Evolutionary conservation across 2,329 filamentous ascomycete genomes (phyloP).

Genomic region (Trichophyton rubrum): DNA sequence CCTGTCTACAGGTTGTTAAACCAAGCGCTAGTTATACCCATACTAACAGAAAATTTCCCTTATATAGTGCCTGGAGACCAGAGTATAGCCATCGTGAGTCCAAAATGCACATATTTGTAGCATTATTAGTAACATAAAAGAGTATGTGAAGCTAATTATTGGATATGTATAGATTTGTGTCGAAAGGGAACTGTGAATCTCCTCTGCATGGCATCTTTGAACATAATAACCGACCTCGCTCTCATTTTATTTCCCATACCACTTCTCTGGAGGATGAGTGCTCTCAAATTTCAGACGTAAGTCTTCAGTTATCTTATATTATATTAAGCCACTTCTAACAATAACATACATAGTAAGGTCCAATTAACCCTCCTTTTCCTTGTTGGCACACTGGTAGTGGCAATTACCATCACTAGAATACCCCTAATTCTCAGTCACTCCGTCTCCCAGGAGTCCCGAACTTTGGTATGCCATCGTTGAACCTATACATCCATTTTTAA

Average conservation of each 20-base stretch:
- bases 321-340: neutral
- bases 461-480: conserved; percentile 8
- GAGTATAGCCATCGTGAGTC: neutral
- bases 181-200: conserved; percentile 12
- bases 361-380: conserved; percentile 14
- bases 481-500: neutral
- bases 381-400: conserved; percentile 11
- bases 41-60: neutral
- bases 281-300: conserved; percentile 12
- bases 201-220: conserved; percentile 11
- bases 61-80: conserved; percentile 6
- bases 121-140: neutral
- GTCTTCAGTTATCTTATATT: neutral
- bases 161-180: conserved; percentile 8
- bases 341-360: conserved; percentile 9
- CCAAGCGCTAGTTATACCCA: neutral
- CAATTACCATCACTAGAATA: conserved; percentile 12
- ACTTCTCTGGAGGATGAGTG: conserved; percentile 14
- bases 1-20: too few relatives aligned
- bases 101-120: neutral
- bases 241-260: conserved; percentile 14
- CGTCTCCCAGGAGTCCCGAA: conserved; percentile 11
- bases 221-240: conserved; percentile 13
- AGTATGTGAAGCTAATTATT: neutral
- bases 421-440: conserved; percentile 12